A percentile compares a stretch with the other conserved stretches of the same genome.
phyloP scores from a whole-genome alignment of 352 stramenopile species.

The Aphanomyces stellatus region DNA sequence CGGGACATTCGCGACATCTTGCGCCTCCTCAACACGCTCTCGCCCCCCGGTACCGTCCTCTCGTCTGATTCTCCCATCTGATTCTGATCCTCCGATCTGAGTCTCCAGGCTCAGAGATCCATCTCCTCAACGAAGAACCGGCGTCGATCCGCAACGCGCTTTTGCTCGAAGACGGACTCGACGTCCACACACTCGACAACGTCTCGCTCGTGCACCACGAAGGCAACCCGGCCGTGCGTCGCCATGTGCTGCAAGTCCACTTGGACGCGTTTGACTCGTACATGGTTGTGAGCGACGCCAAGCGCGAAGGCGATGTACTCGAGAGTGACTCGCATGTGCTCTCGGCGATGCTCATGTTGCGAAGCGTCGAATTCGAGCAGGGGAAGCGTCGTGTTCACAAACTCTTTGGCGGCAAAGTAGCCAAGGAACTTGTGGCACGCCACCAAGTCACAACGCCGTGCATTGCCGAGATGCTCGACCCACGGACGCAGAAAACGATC shows the following conservation, averaged over 20 bases:
- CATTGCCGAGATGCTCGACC: conserved; percentile 82
- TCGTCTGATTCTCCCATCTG: too few relatives aligned
- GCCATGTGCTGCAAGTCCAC: conserved; percentile 50
- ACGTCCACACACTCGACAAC: conserved; percentile 39
- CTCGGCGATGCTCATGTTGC: conserved; percentile 72
- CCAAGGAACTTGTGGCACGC: conserved; percentile 2
- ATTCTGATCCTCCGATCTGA: too few relatives aligned
- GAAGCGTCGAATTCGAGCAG: conserved; percentile 33
- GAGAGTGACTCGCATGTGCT: conserved; percentile 79
- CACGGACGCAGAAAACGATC: conserved; percentile 76
- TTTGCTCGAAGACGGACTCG: conserved; percentile 48
- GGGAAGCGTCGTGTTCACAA: not conserved
- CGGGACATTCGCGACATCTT: conserved; percentile 87
- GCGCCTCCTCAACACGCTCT: conserved; percentile 62
- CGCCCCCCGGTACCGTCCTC: conserved; percentile 40
- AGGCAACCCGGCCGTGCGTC: conserved; percentile 70
- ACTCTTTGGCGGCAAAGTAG: not conserved
- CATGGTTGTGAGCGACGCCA: conserved; percentile 73
- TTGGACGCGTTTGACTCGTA: conserved; percentile 69
- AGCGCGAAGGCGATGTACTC: conserved; percentile 67
- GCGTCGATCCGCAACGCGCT: conserved; percentile 48
- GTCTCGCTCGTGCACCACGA: conserved; percentile 54
- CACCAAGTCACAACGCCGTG: conserved; percentile 26
- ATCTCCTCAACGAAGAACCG: conserved; percentile 75
- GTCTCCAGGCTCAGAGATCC: too few relatives aligned